Percentiles rank a stretch among this genome's conserved stretches.
Conservation (phyloP, 2,329 filamentous ascomycete genomes). For the Trichoderma pleuroti region DNA sequence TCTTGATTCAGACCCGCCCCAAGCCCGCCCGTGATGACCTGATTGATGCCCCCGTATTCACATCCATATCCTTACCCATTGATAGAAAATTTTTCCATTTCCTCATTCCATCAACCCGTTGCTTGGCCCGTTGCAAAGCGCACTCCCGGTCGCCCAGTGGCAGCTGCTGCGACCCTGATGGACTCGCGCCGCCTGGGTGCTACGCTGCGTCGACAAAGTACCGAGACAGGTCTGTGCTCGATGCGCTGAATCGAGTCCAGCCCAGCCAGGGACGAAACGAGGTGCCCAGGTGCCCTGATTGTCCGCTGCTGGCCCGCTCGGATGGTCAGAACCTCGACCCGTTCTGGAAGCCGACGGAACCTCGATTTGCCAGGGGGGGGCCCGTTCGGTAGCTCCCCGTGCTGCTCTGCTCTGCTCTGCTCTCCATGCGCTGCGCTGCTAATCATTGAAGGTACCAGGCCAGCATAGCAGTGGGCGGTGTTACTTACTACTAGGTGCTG, state of each 20-base stretch:
- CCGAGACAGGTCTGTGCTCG: background rate
- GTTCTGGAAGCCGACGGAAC: slow-evolving; percentile 7
- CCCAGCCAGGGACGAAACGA: background rate
- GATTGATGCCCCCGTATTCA: background rate
- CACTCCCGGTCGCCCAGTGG: slow-evolving; percentile 5
- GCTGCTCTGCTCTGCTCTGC: no score
- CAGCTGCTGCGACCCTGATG: slow-evolving; percentile 5
- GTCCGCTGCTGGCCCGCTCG: background rate
- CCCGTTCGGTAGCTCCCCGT: background rate
- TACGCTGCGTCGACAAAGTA: background rate
- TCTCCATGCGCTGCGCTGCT: no score
- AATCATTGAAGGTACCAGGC: no score
- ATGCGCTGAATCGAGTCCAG: background rate
- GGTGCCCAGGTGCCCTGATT: background rate
- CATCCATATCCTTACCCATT: background rate
- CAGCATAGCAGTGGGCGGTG: no score
- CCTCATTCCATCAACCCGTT: background rate
- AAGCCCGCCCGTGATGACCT: background rate
- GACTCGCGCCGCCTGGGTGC: background rate
- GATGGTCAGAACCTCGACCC: background rate
- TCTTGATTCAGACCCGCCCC: background rate
- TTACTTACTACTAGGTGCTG: no score
- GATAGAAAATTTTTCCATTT: background rate
- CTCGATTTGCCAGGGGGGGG: background rate
- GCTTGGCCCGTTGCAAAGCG: slow-evolving; percentile 12